phyloP scores from a whole-genome alignment of 257 asterid species.

The Jacaranda mimosifolia region DNA sequence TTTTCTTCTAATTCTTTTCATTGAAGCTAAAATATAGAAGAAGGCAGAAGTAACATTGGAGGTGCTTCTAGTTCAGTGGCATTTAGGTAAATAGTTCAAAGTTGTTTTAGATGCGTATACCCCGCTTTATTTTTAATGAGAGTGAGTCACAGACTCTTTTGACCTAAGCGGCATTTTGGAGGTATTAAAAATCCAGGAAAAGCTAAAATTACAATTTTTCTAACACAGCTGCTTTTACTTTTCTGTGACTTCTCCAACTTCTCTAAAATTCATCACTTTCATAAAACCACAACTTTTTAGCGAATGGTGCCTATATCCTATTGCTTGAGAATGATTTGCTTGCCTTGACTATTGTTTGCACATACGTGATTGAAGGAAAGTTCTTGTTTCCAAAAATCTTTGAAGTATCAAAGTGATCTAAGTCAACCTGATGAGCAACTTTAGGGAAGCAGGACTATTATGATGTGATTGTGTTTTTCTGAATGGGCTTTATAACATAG shows the following conservation, averaged over 20 bases:
- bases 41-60: background rate
- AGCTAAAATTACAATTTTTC: background rate
- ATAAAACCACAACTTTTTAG: background rate
- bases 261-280: background rate
- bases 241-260: background rate
- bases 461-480: background rate
- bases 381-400: background rate
- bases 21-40: background rate
- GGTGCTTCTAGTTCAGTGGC: constrained; percentile 10
- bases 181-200: background rate
- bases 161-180: background rate
- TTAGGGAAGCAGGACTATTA: background rate
- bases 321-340: background rate
- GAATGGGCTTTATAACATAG: background rate
- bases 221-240: background rate
- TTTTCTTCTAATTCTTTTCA: constrained; percentile 2
- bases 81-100: background rate
- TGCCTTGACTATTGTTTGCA: background rate
- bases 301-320: background rate
- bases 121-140: background rate
- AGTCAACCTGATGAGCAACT: background rate
- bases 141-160: background rate
- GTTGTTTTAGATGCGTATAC: background rate
- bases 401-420: background rate
- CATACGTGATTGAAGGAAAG: background rate